Evolutionary conservation across 83 land plant species (phyloP).

Genomic region (Picea mariana): DNA sequence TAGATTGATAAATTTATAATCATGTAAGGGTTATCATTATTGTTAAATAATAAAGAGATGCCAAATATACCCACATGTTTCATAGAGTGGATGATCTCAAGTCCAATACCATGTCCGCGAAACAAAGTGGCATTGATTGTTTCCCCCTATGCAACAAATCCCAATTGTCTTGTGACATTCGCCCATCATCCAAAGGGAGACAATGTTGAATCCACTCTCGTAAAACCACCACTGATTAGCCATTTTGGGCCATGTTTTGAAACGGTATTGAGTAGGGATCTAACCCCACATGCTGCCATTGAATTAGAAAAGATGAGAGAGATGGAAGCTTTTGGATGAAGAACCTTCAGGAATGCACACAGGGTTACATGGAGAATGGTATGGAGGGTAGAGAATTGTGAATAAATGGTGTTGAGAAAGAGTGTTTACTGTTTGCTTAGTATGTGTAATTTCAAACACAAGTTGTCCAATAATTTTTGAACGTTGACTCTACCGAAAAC

Average conservation of each 20-base stretch:
- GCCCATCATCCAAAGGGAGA: neutral
- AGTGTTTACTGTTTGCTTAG: no score
- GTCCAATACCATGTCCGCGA: constrained; percentile 95
- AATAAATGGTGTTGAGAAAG: no score
- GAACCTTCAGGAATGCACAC: no score
- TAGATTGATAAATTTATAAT: neutral
- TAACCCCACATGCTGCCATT: no score
- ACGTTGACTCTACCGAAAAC: no score
- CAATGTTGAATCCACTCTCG: neutral
- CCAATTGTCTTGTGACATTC: neutral
- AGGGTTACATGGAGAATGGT: no score
- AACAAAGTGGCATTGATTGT: constrained; percentile 84
- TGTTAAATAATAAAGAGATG: neutral
- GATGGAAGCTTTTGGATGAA: no score
- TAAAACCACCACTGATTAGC: neutral
- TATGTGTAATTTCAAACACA: no score
- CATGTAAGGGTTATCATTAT: neutral
- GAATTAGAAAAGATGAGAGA: no score
- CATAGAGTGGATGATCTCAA: constrained; percentile 88
- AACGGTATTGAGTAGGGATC: no score
- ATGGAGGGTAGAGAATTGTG: no score
- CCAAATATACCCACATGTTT: constrained; percentile 52
- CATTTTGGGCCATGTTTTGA: neutral
- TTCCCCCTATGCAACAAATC: constrained; percentile 35
- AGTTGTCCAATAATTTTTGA: no score